These are phyloP conservation scores for Capsaspora owczarzaki DNA, from an alignment of 78 protist genomes.

Conservation along the genomic window DNA sequence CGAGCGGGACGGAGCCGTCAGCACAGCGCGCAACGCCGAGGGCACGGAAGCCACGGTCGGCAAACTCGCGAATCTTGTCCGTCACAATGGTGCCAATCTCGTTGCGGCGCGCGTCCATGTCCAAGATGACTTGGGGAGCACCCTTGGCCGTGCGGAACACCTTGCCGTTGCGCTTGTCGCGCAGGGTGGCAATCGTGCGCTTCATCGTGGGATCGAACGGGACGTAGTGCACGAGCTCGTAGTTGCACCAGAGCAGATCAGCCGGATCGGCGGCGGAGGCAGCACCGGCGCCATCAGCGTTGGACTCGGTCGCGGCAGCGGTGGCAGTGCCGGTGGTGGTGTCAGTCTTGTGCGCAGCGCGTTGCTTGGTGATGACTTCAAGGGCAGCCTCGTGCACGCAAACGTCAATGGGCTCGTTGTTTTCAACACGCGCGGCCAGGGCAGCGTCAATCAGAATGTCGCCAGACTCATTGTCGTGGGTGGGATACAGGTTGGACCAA, in stretches of 20 bases:
- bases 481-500: background rate
- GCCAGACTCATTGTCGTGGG: constrained; percentile 18
- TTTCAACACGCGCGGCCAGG: constrained; percentile 36
- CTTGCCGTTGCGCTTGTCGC: constrained; percentile 26
- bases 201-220: constrained; percentile 79
- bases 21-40: constrained; percentile 45
- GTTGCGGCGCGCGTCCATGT: constrained; percentile 34
- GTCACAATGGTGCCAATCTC: constrained; percentile 28
- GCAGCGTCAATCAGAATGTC: constrained; percentile 37
- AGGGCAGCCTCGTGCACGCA: constrained; percentile 30
- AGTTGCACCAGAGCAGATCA: constrained; percentile 1
- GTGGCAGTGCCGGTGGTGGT: too few relatives aligned
- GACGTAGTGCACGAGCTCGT: background rate
- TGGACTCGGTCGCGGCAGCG: too few relatives aligned
- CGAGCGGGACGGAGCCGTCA: constrained; percentile 10
- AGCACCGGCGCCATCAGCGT: too few relatives aligned
- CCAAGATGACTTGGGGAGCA: constrained; percentile 69
- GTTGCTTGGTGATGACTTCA: too few relatives aligned
- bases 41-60: constrained; percentile 69
- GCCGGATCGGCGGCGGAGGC: too few relatives aligned
- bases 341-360: too few relatives aligned
- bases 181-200: constrained; percentile 23
- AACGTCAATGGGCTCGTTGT: constrained; percentile 63
- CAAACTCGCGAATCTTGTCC: constrained; percentile 50
- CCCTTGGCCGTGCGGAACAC: constrained; percentile 20